phyloP scores from a whole-genome alignment of 495 filamentous ascomycete genomes.

The Aspergillus carlsbadensis region DNA sequence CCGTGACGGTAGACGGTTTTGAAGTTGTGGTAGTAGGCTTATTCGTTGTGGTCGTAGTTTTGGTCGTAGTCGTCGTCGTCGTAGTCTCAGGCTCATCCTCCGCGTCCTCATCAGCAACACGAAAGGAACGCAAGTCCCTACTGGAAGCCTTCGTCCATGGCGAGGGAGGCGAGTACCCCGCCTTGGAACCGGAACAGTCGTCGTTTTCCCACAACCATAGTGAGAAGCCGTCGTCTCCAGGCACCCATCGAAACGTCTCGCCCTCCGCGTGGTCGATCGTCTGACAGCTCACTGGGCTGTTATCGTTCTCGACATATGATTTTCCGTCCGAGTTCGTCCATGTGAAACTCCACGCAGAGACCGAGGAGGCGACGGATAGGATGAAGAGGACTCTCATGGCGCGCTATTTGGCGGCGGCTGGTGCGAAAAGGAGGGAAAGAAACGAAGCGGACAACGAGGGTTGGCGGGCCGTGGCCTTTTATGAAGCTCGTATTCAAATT shows the following conservation, averaged over 20 bases:
- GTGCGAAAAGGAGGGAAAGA: too few species aligned
- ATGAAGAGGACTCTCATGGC: neutral
- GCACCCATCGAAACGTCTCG: neutral
- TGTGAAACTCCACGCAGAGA: constrained; percentile 3
- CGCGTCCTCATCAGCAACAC: neutral
- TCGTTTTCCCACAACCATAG: neutral
- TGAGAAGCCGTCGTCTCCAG: neutral
- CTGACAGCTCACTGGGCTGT: neutral
- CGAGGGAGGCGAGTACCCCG: neutral
- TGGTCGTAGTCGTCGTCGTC: neutral
- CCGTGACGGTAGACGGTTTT: too few species aligned
- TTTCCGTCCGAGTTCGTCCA: constrained; percentile 3
- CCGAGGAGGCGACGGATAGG: neutral
- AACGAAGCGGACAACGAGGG: too few species aligned
- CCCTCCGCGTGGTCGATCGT: constrained; percentile 3
- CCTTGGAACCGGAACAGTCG: neutral
- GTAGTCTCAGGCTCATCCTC: neutral
- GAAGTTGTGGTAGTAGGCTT: too few species aligned
- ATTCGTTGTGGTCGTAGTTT: too few species aligned
- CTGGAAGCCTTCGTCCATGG: neutral
- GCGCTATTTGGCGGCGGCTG: too few species aligned
- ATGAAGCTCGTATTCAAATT: too few species aligned
- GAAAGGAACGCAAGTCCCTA: neutral
- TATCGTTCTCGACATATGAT: neutral
- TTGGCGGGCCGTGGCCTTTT: too few species aligned